These are phyloP conservation scores for Suillus occidentalis DNA, from an alignment of 768 basidiomycete species.

Conservation along the genomic window DNA sequence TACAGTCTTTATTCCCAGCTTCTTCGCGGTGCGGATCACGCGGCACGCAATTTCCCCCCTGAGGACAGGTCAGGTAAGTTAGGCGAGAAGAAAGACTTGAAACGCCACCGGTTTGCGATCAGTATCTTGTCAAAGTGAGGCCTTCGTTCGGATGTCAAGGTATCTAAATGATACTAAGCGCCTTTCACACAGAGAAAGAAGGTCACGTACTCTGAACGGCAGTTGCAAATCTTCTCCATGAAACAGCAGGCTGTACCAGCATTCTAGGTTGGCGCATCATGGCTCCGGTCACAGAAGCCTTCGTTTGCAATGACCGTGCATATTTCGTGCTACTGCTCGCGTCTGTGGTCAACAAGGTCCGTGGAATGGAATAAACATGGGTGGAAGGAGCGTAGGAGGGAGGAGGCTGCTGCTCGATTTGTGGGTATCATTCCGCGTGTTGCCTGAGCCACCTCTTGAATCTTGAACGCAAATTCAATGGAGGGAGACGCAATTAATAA, in stretches of 20 bases:
- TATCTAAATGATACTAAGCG: not conserved
- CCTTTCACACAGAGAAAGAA: not conserved
- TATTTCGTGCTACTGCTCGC: not conserved
- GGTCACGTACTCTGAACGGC: slow-evolving; percentile 17
- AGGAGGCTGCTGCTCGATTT: slow-evolving; percentile 26
- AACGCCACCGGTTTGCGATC: slow-evolving; percentile 77
- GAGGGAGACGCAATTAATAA: not conserved
- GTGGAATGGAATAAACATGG: not conserved
- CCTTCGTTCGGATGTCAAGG: slow-evolving; percentile 20
- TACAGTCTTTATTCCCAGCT: slow-evolving; percentile 87
- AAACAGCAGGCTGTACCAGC: not conserved
- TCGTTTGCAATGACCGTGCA: slow-evolving; percentile 2
- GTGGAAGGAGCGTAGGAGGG: slow-evolving; percentile 17
- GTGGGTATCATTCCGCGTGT: slow-evolving; percentile 30
- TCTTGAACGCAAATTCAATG: not conserved
- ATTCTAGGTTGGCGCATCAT: not conserved
- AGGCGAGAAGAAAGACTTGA: not conserved
- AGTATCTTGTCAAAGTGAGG: slow-evolving; percentile 90
- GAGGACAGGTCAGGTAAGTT: not conserved
- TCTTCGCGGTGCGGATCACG: slow-evolving; percentile 86
- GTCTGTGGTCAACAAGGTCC: not conserved
- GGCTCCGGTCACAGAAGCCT: not conserved
- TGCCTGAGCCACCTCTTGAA: not conserved
- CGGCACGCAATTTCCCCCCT: slow-evolving; percentile 97
- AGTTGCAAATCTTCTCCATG: slow-evolving; percentile 20